These are phyloP conservation scores for Prunus davidiana DNA, from an alignment of 306 rosid genomes.

Conservation along the genomic window DNA sequence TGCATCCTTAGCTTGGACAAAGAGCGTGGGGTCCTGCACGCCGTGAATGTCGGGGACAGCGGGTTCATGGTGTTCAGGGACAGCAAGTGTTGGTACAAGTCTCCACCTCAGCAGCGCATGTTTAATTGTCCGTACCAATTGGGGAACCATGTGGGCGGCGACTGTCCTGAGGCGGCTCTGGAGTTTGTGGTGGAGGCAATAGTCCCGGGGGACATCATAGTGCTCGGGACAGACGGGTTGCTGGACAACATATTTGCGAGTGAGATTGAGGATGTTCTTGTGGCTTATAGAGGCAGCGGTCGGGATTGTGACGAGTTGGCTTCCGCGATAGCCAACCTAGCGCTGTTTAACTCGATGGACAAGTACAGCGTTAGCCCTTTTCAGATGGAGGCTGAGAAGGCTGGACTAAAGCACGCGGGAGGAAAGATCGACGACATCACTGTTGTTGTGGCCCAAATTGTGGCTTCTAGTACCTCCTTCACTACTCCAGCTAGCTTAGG, in stretches of 20 bases:
- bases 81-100: not conserved
- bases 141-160: not conserved
- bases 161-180: not conserved
- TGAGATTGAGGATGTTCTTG: not conserved
- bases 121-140: slow-evolving; percentile 6
- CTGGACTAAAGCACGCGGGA: no score
- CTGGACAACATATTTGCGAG: slow-evolving; percentile 2
- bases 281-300: not conserved
- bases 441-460: no score
- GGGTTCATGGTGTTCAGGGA: slow-evolving; percentile 14
- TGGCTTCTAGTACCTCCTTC: no score
- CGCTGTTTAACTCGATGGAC: not conserved
- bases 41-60: not conserved
- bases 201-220: not conserved
- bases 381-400: not conserved
- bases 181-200: not conserved
- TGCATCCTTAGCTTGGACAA: not conserved
- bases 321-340: not conserved
- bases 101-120: not conserved
- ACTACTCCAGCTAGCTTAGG: no score
- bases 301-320: not conserved
- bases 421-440: no score
- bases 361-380: not conserved
- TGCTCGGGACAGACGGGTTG: not conserved
- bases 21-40: not conserved